Percentiles rank a stretch among this genome's conserved stretches.
Conservation (phyloP, 2,329 filamentous ascomycete species). For the Cladophialophora psammophila region DNA sequence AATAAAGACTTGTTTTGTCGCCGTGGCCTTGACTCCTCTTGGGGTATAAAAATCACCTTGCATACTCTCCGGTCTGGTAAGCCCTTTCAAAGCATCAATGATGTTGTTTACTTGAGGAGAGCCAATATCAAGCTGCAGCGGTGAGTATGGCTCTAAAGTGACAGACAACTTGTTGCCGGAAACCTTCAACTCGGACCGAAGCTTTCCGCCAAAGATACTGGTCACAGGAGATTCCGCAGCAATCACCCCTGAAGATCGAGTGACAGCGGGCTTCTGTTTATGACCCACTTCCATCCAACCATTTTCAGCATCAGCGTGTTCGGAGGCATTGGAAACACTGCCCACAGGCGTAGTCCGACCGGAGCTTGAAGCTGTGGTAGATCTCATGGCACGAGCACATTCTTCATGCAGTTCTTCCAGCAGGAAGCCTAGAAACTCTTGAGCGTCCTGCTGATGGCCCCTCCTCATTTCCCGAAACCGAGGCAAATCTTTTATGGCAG, state of each 20-base stretch:
- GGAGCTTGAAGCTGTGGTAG: constrained; percentile 52
- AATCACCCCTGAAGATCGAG: constrained; percentile 80
- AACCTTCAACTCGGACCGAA: constrained; percentile 87
- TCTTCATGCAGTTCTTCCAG: constrained; percentile 94
- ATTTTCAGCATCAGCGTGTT: constrained; percentile 57
- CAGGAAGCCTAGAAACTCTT: constrained; percentile 94
- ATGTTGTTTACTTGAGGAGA: constrained; percentile 87
- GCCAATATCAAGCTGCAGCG: constrained; percentile 92
- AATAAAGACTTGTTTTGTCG: constrained; percentile 94
- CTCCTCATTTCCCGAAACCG: constrained; percentile 93
- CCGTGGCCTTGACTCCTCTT: constrained; percentile 76
- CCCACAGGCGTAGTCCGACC: constrained; percentile 54
- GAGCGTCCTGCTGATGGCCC: constrained; percentile 96
- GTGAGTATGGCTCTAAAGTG: constrained; percentile 91
- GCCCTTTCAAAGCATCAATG: constrained; percentile 82
- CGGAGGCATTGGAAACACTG: constrained; percentile 54
- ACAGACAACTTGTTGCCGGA: constrained; percentile 89
- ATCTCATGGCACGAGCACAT: constrained; percentile 77
- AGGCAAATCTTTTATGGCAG: constrained; percentile 84
- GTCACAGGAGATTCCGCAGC: constrained; percentile 81
- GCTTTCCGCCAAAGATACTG: constrained; percentile 90
- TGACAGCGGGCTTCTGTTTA: constrained; percentile 86
- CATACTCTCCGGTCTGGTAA: constrained; percentile 84
- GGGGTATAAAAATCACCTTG: constrained; percentile 84
- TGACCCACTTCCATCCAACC: constrained; percentile 96